phyloP scores from a whole-genome alignment of 2,329 filamentous ascomycete genomes.

The Parascedosporium putredinis region DNA sequence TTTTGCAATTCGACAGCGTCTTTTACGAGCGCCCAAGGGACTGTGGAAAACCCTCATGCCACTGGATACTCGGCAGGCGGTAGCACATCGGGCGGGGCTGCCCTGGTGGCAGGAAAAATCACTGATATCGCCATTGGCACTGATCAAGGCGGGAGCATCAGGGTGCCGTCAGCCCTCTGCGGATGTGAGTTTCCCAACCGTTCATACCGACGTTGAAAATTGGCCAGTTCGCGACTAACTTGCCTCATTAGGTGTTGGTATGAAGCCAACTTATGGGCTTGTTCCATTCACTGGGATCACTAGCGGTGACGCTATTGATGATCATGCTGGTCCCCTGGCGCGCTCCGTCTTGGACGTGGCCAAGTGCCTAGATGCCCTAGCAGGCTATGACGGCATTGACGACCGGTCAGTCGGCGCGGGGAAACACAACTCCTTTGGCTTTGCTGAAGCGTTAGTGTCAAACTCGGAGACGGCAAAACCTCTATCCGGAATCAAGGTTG shows the following conservation, averaged over 20 bases:
- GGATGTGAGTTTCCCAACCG: no score
- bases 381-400: constrained; percentile 38
- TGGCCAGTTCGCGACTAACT: neutral
- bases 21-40: constrained; percentile 34
- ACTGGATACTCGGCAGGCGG: constrained; percentile 37
- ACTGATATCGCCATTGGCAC: constrained; percentile 35
- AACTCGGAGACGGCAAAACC: constrained; percentile 7
- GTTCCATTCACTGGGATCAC: constrained; percentile 40
- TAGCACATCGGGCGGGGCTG: constrained; percentile 36
- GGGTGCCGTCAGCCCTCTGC: constrained; percentile 30
- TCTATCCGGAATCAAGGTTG: constrained; percentile 28
- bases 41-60: constrained; percentile 32
- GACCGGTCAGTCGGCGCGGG: constrained; percentile 28
- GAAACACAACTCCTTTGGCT: constrained; percentile 18
- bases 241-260: constrained; percentile 21
- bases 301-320: constrained; percentile 37
- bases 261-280: constrained; percentile 41
- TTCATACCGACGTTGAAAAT: neutral
- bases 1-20: constrained; percentile 38
- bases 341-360: constrained; percentile 29
- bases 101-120: constrained; percentile 31
- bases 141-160: constrained; percentile 37
- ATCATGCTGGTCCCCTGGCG: constrained; percentile 37
- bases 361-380: constrained; percentile 30
- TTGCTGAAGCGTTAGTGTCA: constrained; percentile 13